phyloP scores from a whole-genome alignment of 1,139 yeast species.

The Saccharomyces pastorianus region DNA sequence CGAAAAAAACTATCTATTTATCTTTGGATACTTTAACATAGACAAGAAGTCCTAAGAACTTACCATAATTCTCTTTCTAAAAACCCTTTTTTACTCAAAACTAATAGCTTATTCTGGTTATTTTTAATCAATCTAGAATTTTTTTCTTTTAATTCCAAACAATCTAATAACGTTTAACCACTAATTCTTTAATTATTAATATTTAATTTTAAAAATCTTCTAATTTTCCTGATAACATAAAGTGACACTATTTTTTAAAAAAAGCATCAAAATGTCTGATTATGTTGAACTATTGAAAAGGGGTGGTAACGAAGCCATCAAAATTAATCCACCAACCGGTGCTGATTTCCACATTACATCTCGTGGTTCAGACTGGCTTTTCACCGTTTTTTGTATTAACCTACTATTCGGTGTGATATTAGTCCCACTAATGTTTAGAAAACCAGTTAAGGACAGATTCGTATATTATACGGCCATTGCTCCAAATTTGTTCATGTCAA shows the following conservation, averaged over 20 bases:
- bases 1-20: neutral
- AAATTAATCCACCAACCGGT: slow-evolving; percentile 18
- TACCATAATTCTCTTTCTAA: neutral
- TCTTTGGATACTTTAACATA: neutral
- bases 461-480: slow-evolving; percentile 33
- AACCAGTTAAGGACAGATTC: slow-evolving; percentile 16
- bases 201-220: neutral
- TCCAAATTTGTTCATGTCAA: slow-evolving; percentile 41
- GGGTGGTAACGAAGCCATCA: slow-evolving; percentile 22
- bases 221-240: neutral
- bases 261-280: slow-evolving; percentile 7
- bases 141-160: neutral
- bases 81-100: neutral
- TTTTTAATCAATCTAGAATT: neutral
- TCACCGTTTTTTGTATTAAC: slow-evolving; percentile 37
- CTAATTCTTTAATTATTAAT: neutral
- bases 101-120: neutral
- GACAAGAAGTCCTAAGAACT: neutral
- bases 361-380: slow-evolving; percentile 24
- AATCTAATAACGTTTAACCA: neutral
- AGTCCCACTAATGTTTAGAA: slow-evolving; percentile 45
- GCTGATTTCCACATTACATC: slow-evolving; percentile 20
- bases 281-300: slow-evolving; percentile 17
- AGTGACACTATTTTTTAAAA: neutral
- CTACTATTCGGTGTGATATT: slow-evolving; percentile 27